A percentile compares a stretch with the other conserved stretches of the same genome.
phyloP scores from a whole-genome alignment of 352 stramenopile species.

The Phytophthora capsici region DNA sequence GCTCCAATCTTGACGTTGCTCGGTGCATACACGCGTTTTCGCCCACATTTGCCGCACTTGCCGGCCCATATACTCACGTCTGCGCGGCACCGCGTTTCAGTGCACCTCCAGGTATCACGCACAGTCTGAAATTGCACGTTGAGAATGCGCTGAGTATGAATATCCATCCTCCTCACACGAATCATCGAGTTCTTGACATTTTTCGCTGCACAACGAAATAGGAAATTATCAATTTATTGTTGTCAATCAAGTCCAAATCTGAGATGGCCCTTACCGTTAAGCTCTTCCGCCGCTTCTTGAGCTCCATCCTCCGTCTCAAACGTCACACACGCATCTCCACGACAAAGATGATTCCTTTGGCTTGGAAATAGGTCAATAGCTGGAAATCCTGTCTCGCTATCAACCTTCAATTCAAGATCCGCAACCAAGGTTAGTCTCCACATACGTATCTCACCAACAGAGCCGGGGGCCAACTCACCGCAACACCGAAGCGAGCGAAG shows the following conservation, averaged over 20 bases:
- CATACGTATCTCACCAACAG: conserved; percentile 24
- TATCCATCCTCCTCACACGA: conserved; percentile 52
- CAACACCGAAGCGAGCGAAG: conserved; percentile 62
- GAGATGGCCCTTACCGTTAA: conserved; percentile 62
- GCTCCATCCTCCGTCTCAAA: conserved; percentile 51
- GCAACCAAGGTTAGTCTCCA: conserved; percentile 10
- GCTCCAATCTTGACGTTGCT: conserved; percentile 54
- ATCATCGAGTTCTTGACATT: conserved; percentile 70
- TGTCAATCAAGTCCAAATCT: not conserved
- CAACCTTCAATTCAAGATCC: conserved; percentile 35
- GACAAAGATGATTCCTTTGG: conserved; percentile 54
- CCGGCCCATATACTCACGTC: conserved; percentile 73
- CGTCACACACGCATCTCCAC: conserved; percentile 59
- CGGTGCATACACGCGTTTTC: conserved; percentile 55
- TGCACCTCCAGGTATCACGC: conserved; percentile 66
- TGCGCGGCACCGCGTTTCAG: conserved; percentile 41
- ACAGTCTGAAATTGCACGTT: conserved; percentile 48
- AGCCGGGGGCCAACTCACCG: conserved; percentile 41
- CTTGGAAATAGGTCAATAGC: conserved; percentile 61
- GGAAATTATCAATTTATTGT: not conserved
- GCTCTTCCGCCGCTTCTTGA: conserved; percentile 54
- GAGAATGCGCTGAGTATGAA: conserved; percentile 51
- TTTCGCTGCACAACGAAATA: conserved; percentile 41
- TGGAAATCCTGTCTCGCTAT: conserved; percentile 53
- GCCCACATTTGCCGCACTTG: conserved; percentile 54